Evolutionary conservation across 441 rosid species (phyloP).

Genomic region (Populus trichocarpa): DNA sequence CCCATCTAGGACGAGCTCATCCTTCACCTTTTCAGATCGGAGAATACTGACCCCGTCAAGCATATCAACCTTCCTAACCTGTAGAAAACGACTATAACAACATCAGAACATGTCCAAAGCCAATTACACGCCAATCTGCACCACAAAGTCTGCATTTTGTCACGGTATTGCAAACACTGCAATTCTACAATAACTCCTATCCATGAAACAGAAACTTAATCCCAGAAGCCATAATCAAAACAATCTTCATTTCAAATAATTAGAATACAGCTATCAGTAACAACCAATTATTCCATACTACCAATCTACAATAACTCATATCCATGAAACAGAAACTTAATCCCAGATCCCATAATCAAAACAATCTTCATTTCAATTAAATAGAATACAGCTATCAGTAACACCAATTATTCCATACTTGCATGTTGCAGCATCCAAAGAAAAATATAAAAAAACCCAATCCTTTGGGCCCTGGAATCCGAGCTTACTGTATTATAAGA

Average conservation of each 20-base stretch:
- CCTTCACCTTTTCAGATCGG: slow-evolving; percentile 76
- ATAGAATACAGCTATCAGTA: no score
- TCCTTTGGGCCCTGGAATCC: no score
- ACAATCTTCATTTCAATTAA: no score
- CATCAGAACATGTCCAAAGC: background rate
- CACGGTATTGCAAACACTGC: background rate
- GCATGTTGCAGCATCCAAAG: background rate
- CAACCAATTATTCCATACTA: background rate
- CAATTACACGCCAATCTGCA: background rate
- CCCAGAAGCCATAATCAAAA: no score
- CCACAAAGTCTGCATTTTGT: background rate
- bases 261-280: no score
- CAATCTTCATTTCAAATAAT: background rate
- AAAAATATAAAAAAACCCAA: no score
- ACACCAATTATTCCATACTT: background rate
- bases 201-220: background rate
- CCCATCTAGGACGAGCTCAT: slow-evolving; percentile 57
- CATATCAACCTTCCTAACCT: slow-evolving; percentile 28
- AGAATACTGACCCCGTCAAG: slow-evolving; percentile 32
- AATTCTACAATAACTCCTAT: background rate
- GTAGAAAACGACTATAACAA: background rate
- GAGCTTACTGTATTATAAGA: no score
- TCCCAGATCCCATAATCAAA: no score
- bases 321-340: no score
- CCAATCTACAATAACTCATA: no score